Evolutionary conservation across 192 early-diverging fungal genomes (phyloP).

Genomic region (Backusella sp.): DNA sequence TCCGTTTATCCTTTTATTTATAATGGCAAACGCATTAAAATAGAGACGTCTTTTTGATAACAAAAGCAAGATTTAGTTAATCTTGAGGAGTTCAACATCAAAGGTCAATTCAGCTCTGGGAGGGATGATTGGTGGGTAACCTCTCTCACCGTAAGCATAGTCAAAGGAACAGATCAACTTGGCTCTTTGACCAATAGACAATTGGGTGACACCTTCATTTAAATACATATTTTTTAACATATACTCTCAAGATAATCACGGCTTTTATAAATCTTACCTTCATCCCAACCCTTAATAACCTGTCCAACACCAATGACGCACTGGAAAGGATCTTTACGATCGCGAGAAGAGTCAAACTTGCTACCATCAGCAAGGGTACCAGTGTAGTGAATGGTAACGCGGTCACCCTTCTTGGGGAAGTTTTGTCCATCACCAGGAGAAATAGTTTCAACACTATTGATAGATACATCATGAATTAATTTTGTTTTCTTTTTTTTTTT

Average conservation of each 20-base stretch:
- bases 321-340: slow-evolving; percentile 83
- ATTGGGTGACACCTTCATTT: slow-evolving; percentile 79
- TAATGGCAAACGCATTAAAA: too few relatives aligned
- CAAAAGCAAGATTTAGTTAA: background rate
- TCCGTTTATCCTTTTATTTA: too few relatives aligned
- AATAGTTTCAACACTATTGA: slow-evolving; percentile 29
- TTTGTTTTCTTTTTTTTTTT: background rate
- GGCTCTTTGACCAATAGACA: slow-evolving; percentile 88
- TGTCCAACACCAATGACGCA: slow-evolving; percentile 90
- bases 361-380: slow-evolving; percentile 59
- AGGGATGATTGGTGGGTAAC: slow-evolving; percentile 36
- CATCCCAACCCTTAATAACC: slow-evolving; percentile 80
- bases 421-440: slow-evolving; percentile 47
- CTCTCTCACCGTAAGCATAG: slow-evolving; percentile 49
- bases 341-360: slow-evolving; percentile 86
- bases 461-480: background rate
- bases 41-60: background rate
- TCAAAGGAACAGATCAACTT: slow-evolving; percentile 81
- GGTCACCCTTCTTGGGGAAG: slow-evolving; percentile 64
- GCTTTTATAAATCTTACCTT: slow-evolving; percentile 32
- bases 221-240: background rate
- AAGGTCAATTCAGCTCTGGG: slow-evolving; percentile 32
- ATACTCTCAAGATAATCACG: background rate
- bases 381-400: slow-evolving; percentile 68
- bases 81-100: background rate